Evolutionary conservation across 164 flowering plant genomes (phyloP).

Genomic region (Brasenia schreberi): DNA sequence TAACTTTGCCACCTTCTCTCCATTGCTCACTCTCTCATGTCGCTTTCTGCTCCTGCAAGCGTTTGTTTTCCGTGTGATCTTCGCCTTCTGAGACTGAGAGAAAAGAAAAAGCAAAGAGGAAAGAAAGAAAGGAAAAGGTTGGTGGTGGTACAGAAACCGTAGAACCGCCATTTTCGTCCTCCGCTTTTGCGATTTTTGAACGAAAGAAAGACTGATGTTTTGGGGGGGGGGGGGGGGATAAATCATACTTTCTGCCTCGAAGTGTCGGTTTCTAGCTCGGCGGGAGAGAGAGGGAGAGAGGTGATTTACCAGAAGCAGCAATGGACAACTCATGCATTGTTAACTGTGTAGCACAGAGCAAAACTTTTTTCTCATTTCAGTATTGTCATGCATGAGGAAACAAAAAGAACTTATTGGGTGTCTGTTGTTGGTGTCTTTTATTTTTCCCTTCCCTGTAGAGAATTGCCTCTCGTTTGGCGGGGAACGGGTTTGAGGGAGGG

Average conservation of each 20-base stretch:
- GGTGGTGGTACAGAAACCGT: constrained; percentile 25
- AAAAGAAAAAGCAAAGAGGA: constrained; percentile 2
- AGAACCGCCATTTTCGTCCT: constrained; percentile 17
- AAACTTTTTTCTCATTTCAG: constrained; percentile 37
- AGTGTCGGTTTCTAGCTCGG: constrained; percentile 46
- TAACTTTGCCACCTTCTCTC: not conserved
- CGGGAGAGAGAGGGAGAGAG: constrained; percentile 5
- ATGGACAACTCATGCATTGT: constrained; percentile 21
- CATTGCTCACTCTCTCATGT: not conserved
- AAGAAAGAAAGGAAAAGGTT: not conserved
- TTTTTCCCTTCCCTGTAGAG: not conserved
- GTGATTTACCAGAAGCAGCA: constrained; percentile 34
- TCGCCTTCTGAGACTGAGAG: constrained; percentile 18
- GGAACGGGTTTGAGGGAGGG: constrained; percentile 20
- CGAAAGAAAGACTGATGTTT: not conserved
- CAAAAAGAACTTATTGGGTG: not conserved
- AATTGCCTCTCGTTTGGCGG: constrained; percentile 23
- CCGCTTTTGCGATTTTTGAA: constrained; percentile 7
- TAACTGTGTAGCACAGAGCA: constrained; percentile 27
- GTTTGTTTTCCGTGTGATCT: constrained; percentile 33
- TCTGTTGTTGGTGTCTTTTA: not conserved
- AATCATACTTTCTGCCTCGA: constrained; percentile 26
- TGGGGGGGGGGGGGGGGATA: constrained; percentile 6
- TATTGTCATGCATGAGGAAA: constrained; percentile 8
- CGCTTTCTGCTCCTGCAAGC: constrained; percentile 9